Evolutionary conservation across 345 rosid genomes (phyloP).

Genomic region (Hibiscus syriacus): DNA sequence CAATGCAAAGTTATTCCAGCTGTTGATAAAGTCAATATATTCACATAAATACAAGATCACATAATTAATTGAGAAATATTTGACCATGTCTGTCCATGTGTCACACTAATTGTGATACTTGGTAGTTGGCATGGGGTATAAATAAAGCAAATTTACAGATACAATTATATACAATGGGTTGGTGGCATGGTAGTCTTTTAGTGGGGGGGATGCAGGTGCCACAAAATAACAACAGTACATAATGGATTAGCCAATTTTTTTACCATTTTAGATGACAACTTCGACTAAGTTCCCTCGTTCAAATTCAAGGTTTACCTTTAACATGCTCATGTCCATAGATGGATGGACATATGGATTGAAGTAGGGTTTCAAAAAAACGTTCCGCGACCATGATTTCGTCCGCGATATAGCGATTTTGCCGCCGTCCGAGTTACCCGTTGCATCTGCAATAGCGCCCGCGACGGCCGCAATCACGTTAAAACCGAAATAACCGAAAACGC

Average conservation of each 20-base stretch:
- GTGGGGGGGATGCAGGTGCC: neutral
- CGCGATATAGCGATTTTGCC: no score
- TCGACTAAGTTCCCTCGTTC: neutral
- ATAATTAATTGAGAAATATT: neutral
- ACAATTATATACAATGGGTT: neutral
- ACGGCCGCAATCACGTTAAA: no score
- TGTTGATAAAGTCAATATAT: slow-evolving; percentile 25
- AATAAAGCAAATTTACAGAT: neutral
- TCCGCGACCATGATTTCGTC: no score
- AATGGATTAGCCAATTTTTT: neutral
- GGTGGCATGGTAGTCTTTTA: neutral
- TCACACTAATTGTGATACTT: neutral
- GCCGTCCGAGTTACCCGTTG: no score
- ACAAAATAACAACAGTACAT: neutral
- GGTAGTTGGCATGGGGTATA: neutral
- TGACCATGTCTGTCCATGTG: neutral
- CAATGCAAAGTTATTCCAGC: slow-evolving; percentile 89
- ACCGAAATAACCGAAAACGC: no score
- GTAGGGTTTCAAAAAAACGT: no score
- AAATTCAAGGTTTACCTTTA: slow-evolving; percentile 47
- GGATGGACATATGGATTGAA: slow-evolving; percentile 90
- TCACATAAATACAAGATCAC: neutral
- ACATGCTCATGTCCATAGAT: slow-evolving; percentile 96
- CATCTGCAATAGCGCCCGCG: no score
- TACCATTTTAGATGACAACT: neutral